Conservation (phyloP, 768 basidiomycete genomes). For the Clavaria fumosa region DNA sequence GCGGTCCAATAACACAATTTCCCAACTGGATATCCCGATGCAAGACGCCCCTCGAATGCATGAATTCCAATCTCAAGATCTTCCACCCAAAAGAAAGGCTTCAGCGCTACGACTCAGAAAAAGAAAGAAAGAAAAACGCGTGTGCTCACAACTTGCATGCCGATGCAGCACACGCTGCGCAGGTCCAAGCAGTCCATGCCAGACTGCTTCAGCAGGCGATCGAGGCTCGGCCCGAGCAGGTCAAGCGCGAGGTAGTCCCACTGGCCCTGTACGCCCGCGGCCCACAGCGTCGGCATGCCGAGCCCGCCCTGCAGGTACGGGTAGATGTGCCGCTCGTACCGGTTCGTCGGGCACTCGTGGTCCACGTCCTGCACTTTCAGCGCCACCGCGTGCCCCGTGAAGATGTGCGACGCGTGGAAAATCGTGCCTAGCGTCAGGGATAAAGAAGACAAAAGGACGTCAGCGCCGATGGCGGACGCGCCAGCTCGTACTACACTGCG, state of each 20-base stretch:
- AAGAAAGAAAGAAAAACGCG: constrained; percentile 2
- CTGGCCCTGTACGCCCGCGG: constrained; percentile 35
- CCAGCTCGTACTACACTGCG: background rate
- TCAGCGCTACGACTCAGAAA: background rate
- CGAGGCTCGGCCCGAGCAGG: constrained; percentile 55
- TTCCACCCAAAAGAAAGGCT: constrained; percentile 14
- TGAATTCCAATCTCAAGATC: constrained; percentile 59
- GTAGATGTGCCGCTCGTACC: constrained; percentile 53
- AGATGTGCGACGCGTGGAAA: constrained; percentile 42
- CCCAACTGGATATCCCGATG: constrained; percentile 73
- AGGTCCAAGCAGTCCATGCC: constrained; percentile 50
- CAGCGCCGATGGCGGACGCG: too few relatives aligned
- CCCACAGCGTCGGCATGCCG: constrained; percentile 65
- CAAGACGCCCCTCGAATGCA: constrained; percentile 59
- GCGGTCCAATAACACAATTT: constrained; percentile 28
- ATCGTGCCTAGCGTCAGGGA: constrained; percentile 42
- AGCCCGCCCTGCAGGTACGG: constrained; percentile 54
- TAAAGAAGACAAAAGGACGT: constrained; percentile 1
- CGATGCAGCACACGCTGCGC: constrained; percentile 57
- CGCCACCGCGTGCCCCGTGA: constrained; percentile 45
- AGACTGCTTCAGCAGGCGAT: constrained; percentile 39
- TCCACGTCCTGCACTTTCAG: constrained; percentile 58
- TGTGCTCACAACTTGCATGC: constrained; percentile 54
- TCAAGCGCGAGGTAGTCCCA: constrained; percentile 71
- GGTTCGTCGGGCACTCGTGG: constrained; percentile 65